phyloP scores from a whole-genome alignment of 768 basidiomycete species.

The Coprinopsis marcescibilis region DNA sequence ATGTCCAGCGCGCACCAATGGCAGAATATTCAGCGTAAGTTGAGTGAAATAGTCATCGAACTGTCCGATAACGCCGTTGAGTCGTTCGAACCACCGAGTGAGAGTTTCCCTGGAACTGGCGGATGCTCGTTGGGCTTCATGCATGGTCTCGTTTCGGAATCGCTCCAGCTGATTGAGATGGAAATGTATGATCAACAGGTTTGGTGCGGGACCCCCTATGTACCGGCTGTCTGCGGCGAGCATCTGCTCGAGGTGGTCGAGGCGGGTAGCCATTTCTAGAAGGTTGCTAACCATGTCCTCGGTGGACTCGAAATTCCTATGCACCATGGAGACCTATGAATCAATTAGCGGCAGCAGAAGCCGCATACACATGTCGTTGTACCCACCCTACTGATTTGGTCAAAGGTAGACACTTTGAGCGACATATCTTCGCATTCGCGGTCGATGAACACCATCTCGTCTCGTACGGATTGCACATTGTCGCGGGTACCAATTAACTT shows the following conservation, averaged over 20 bases:
- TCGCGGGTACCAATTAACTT: conserved; percentile 72
- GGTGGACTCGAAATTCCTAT: conserved; percentile 90
- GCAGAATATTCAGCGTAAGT: conserved; percentile 70
- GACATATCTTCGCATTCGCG: conserved; percentile 70
- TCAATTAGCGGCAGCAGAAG: conserved; percentile 3
- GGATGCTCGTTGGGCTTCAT: conserved; percentile 83
- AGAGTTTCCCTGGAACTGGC: conserved; percentile 62
- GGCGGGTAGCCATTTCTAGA: conserved; percentile 83
- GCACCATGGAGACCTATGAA: conserved; percentile 85
- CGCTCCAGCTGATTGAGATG: conserved; percentile 88
- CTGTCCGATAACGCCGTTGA: conserved; percentile 70
- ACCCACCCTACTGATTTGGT: conserved; percentile 90
- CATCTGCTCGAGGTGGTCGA: conserved; percentile 74
- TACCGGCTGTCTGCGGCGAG: conserved; percentile 69
- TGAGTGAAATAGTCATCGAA: conserved; percentile 85
- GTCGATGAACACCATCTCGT: conserved; percentile 81
- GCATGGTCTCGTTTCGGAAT: conserved; percentile 93
- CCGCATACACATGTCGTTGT: background rate
- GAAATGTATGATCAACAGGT: conserved; percentile 86
- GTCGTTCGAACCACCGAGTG: conserved; percentile 75
- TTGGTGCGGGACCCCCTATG: conserved; percentile 81
- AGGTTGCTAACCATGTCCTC: conserved; percentile 95
- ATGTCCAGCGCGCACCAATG: conserved; percentile 74
- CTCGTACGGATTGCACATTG: conserved; percentile 76
- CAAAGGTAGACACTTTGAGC: conserved; percentile 79